Evolutionary conservation across 208 protist species (phyloP), one percentile per base, ranked within the genome.

Genomic region (Leishmania arabica): DNA sequence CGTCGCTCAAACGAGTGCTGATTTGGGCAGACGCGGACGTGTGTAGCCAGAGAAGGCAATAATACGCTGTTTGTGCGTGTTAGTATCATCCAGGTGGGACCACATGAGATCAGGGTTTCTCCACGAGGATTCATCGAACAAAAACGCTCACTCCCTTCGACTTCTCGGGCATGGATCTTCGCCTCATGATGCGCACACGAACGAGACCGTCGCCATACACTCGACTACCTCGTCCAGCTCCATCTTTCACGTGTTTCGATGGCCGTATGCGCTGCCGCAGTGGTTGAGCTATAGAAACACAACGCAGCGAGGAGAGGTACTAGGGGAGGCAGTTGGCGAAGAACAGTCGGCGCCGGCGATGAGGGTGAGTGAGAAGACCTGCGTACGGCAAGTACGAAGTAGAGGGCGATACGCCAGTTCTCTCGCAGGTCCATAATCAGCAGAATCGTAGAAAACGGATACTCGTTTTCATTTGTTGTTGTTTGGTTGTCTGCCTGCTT

Each of bases 121-220:
- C 76, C 76, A 42, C 62, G 13, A 79, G 76, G 47, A 79, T 31
- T 79, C 76, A 79, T 79, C 37, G 7, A 80, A 80, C 27, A 73
- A 80, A 70, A 51, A 13, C 51, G 37, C 42, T 73, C 69, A 54
- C 69, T 73, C 45, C 17, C n/a, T 73, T 73, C 69, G 69, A 73
- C 69, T 53, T 73, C 21, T 34, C 27, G n/a, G 69, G 31, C 11
- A 73, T 21, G 6, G n/a, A 53, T 37, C 37, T 13, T 51, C 47
- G 11, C 45, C 69, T 54, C 27, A 73, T 53, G 45, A 73, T 34
- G 45, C 1, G 8, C 24, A 19, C 42, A 37, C 69, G 51, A 45
- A 51, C 19, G 27, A 34, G 9, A 19, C 27, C 24, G 31, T 53
- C 9, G 5, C 27, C 45, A 19, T 1, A 47, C 66, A 47, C 66